These are phyloP conservation scores for Chalaropsis ovoidea DNA, from an alignment of 2,329 filamentous ascomycete genomes.

Conservation along the genomic window DNA sequence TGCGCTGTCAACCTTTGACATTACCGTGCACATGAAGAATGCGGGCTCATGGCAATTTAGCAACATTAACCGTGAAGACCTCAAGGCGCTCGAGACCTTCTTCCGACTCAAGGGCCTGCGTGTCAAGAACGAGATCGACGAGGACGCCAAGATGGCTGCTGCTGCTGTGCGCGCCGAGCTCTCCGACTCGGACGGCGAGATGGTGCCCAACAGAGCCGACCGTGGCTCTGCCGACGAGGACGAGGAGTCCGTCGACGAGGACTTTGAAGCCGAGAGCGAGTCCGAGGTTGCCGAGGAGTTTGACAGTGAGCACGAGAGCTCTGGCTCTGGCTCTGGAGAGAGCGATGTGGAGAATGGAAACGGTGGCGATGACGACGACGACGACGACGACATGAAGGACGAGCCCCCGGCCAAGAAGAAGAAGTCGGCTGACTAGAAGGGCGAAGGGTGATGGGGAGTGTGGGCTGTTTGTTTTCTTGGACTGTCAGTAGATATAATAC, in stretches of 20 bases:
- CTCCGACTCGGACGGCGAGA: conserved; percentile 73
- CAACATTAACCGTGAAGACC: conserved; percentile 98
- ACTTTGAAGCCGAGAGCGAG: conserved; percentile 86
- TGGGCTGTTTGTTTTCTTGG: neutral
- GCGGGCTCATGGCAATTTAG: conserved; percentile 88
- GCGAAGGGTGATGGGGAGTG: conserved; percentile 16
- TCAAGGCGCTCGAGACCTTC: conserved; percentile 91
- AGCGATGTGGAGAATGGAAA: conserved; percentile 36
- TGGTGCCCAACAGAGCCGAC: conserved; percentile 46
- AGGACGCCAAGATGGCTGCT: conserved; percentile 72
- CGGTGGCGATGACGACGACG: conserved; percentile 37
- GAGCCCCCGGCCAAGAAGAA: conserved; percentile 44
- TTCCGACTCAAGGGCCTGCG: conserved; percentile 92
- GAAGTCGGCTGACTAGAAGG: conserved; percentile 31
- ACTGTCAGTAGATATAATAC: neutral
- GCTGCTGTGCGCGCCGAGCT: conserved; percentile 75
- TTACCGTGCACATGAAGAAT: conserved; percentile 81
- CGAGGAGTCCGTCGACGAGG: conserved; percentile 88
- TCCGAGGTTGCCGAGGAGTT: conserved; percentile 95
- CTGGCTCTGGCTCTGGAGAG: conserved; percentile 53
- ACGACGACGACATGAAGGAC: conserved; percentile 37
- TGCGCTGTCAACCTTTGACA: conserved; percentile 91
- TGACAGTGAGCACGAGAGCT: conserved; percentile 83
- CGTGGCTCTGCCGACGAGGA: conserved; percentile 93
- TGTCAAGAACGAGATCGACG: conserved; percentile 97